Base-by-base conservation (phyloP, 2,329 filamentous ascomycete species). In the Alternaria arborescens region DNA sequence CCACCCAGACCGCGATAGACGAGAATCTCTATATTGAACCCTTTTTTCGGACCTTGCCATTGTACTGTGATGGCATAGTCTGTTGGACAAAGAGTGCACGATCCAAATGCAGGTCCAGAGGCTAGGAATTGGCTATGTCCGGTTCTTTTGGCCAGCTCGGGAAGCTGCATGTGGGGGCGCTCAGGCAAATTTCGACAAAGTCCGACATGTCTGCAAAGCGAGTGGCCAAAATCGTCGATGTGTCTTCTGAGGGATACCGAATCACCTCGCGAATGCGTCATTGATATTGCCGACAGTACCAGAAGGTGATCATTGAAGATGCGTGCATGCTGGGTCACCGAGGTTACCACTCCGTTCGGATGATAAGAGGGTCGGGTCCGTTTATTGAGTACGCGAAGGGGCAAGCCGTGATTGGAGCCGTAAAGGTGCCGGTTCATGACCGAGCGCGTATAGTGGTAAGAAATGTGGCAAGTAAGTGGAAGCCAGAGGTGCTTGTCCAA, bases 401-500 rank as follows among this genome's bases (percentile, higher is more conserved):
- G 41, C 22, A 55, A 43, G 10, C 68, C 68, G 28, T 72, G 60
- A n/a, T 48, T 46, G 32, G 59, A 32, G 32, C 67, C 64, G 42
- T 70, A 68, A 11, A 70, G 48, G 58, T 68, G 62, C 40, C 55
- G 61, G 48, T 72, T 70, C 62, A 71, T 68, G 36, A 69, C 52
- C 44, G 70, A 66, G 54, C 68, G 68, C 44, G 61, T 64, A 55
- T 61, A 34, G 28, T 63, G 43, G 41, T 67, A 69, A 41, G 57
- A 40, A 10, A 67, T 62, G 40, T 40, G 2, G 50, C 47, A 55
- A 36, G n/a, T 32, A 20, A n/a, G 0, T 44, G 8, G 38, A 24
- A 58, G 7, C 41, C 18, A 52, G 16, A 61, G 12, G 52, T 30
- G 14, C 5, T 40, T 56, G 26, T 36, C 14, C 36, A 2, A 1